phyloP scores from a whole-genome alignment of 441 rosid genomes.

The Geranium incanum region DNA sequence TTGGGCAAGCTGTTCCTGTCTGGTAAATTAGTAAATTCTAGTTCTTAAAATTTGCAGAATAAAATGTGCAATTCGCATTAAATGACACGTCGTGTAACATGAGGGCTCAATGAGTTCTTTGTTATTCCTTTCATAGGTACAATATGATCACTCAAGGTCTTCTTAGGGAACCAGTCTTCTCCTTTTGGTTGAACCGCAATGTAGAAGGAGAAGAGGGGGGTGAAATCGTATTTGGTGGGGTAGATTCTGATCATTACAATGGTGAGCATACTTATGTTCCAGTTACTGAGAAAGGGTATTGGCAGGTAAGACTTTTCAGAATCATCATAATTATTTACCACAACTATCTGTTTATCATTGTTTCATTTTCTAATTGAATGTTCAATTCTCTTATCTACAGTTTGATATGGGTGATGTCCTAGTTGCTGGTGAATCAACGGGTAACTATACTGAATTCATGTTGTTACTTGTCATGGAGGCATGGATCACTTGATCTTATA shows the following conservation, averaged over 20 bases:
- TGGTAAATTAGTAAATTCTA: conserved; percentile 34
- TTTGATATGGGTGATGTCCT: conserved; percentile 67
- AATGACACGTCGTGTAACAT: not conserved
- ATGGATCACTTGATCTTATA: not conserved
- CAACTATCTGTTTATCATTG: not conserved
- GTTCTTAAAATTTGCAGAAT: not conserved
- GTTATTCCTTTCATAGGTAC: conserved; percentile 37
- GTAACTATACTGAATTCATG: conserved; percentile 20
- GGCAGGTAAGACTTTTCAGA: conserved; percentile 48
- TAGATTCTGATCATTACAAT: conserved; percentile 47
- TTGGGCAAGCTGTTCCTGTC: conserved; percentile 54
- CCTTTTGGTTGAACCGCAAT: conserved; percentile 63
- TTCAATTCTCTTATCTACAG: conserved; percentile 27
- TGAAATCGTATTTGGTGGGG: conserved; percentile 79
- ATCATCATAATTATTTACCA: not conserved
- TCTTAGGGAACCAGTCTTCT: conserved; percentile 49
- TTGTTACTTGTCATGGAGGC: not conserved
- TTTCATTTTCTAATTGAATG: conserved; percentile 11
- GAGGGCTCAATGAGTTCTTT: not conserved
- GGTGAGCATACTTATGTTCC: conserved; percentile 72
- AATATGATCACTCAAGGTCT: conserved; percentile 60
- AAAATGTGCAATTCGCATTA: not conserved
- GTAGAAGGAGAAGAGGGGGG: conserved; percentile 65
- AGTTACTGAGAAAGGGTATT: conserved; percentile 58
- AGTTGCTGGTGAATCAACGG: conserved; percentile 47